These are phyloP conservation scores for Candida berthetii DNA, from an alignment of 805 yeast genomes.

Conservation along the genomic window DNA sequence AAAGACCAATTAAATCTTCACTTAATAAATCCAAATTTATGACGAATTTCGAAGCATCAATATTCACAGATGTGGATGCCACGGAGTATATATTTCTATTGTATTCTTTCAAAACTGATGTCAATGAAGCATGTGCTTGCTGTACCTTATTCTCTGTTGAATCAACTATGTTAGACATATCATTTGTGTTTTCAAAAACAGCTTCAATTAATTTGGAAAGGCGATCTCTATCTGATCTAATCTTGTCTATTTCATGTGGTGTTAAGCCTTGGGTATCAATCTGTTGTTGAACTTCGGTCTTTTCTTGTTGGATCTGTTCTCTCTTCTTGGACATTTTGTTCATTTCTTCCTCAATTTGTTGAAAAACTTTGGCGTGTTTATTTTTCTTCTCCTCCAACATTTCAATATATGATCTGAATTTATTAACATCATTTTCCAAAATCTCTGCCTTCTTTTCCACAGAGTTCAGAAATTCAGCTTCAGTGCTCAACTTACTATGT, in stretches of 20 bases:
- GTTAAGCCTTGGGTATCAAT: conserved; percentile 53
- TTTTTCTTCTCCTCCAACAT: conserved; percentile 56
- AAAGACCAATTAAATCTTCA: conserved; percentile 39
- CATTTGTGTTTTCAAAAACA: conserved; percentile 36
- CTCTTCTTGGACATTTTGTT: conserved; percentile 35
- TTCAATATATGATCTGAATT: conserved; percentile 67
- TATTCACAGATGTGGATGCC: conserved; percentile 23
- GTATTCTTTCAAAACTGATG: conserved; percentile 47
- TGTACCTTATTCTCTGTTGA: conserved; percentile 45
- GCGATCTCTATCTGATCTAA: conserved; percentile 56
- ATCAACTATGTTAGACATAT: conserved; percentile 36
- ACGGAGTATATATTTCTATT: conserved; percentile 47
- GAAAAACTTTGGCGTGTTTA: conserved; percentile 57
- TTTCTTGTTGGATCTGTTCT: conserved; percentile 32
- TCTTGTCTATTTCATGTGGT: conserved; percentile 54
- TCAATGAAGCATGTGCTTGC: conserved; percentile 43
- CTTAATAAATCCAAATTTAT: conserved; percentile 32
- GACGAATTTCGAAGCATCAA: conserved; percentile 28
- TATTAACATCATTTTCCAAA: conserved; percentile 61
- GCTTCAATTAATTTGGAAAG: conserved; percentile 48
- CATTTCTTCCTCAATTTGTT: conserved; percentile 53
- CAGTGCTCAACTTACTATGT: conserved; percentile 34
- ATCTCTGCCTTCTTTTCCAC: conserved; percentile 55
- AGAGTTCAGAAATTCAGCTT: conserved; percentile 40
- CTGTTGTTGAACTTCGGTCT: conserved; percentile 32